phyloP scores from a whole-genome alignment of 371 early-diverging fungal species.

The Choanephora cucurbitarum region DNA sequence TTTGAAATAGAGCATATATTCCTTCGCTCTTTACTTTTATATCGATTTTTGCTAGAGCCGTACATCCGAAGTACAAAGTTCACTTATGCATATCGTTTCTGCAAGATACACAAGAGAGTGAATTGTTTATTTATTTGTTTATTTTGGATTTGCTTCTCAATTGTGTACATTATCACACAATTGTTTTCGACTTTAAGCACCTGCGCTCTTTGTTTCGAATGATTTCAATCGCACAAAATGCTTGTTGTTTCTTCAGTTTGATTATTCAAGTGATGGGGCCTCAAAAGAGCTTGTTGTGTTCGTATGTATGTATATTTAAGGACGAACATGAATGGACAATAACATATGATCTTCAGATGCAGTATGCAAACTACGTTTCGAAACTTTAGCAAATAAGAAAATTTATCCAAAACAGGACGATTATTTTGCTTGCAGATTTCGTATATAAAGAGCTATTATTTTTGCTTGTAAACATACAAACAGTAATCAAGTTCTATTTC shows the following conservation, averaged over 20 bases:
- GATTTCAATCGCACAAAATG: background rate
- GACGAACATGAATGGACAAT: background rate
- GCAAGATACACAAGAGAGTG: constrained; percentile 3
- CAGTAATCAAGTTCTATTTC: background rate
- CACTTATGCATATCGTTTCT: constrained; percentile 11
- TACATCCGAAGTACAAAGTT: background rate
- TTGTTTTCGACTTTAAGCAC: background rate
- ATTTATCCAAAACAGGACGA: constrained; percentile 19
- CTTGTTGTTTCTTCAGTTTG: no score
- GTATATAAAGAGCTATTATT: constrained; percentile 6
- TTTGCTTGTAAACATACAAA: background rate
- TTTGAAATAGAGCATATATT: no score
- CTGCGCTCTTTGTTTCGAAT: background rate
- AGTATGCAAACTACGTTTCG: constrained; percentile 5
- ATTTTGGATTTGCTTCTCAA: background rate
- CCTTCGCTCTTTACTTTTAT: no score
- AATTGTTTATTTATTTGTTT: constrained; percentile 7
- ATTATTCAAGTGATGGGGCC: no score
- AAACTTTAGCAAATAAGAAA: constrained; percentile 9
- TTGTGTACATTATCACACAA: background rate
- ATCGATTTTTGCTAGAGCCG: background rate
- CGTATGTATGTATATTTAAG: background rate
- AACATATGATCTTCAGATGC: constrained; percentile 4
- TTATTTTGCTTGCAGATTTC: constrained; percentile 3
- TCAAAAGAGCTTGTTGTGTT: background rate